Evolutionary conservation across 1,284 basidiomycete genomes (phyloP), one percentile per base, ranked within the genome.

Genomic region (Microbotryum violaceum): DNA sequence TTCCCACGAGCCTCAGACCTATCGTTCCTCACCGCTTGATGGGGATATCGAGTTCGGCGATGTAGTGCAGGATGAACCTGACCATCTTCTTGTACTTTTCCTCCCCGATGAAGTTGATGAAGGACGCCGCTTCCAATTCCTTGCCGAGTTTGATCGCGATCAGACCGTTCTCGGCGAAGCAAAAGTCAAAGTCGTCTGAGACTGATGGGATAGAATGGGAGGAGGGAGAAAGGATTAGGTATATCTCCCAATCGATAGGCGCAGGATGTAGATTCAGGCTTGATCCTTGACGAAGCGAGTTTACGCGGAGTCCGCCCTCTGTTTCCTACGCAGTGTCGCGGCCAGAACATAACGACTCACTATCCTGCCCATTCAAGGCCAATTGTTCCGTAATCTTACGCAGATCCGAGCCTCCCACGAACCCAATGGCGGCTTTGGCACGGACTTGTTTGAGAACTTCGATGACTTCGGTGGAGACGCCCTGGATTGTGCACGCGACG

Each of bases 91-190:
- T 96, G 80, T 97, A 97, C 70, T 83, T 82, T 49, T 97, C 92
- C 77, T 99, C 94, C 21, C 96, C 96, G 53, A 98, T 70, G 72
- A 82, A 86, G 52, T 86, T 82, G 79, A 99, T 97, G 77, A 97
- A 98, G 5, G 87, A 89, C 70, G 92, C 84, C 0, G 87, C 84
- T 16, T 79, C 81, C 27, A 98, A 80, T 57, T 79, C 77, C 74
- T 88, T 78, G 18, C 89, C 90, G 33, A 88, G 77, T 76, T 86
- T 91, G 80, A 83, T 97, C 0, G 93, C 94, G 2, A 83, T 90
- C 58, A 99, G 76, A 6, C 94, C 94, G 72, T 99, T 99, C 80
- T 99, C 94, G 31, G 88, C 86, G 71, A 98, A 98, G 14, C 79
- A 84, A 74, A 88, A 99, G 77, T 98, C 96, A 73, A 93, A 97